These are phyloP conservation scores for Chlorophyllum brunneum DNA, from an alignment of 768 basidiomycete species.

Conservation along the genomic window DNA sequence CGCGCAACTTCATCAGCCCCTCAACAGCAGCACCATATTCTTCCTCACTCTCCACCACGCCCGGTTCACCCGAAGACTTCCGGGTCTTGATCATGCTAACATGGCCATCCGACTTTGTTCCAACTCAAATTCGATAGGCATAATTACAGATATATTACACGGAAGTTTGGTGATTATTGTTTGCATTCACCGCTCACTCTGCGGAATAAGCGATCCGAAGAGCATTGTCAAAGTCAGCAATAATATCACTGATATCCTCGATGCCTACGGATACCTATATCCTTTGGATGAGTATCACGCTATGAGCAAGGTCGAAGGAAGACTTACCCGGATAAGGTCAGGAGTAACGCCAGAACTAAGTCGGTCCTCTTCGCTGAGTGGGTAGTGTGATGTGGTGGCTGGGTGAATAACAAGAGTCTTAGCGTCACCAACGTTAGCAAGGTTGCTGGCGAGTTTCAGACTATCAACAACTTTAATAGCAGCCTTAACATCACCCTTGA, in stretches of 20 bases:
- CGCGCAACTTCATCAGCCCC: too few relatives aligned
- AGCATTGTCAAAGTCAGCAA: constrained; percentile 37
- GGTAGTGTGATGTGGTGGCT: constrained; percentile 72
- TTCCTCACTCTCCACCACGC: too few relatives aligned
- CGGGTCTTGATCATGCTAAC: too few relatives aligned
- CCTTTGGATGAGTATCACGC: background rate
- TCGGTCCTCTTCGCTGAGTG: constrained; percentile 60
- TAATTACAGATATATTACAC: too few relatives aligned
- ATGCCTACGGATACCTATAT: constrained; percentile 32
- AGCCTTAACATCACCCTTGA: constrained; percentile 49
- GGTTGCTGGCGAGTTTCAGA: constrained; percentile 65
- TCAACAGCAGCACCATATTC: too few relatives aligned
- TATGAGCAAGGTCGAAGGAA: background rate
- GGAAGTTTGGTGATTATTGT: too few relatives aligned
- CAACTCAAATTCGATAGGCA: too few relatives aligned
- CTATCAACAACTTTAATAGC: constrained; percentile 66
- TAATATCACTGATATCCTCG: constrained; percentile 39
- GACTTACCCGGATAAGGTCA: constrained; percentile 59
- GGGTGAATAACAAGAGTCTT: constrained; percentile 82
- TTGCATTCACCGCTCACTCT: too few relatives aligned
- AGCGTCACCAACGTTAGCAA: constrained; percentile 72
- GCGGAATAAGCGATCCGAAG: constrained; percentile 29
- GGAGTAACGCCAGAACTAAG: constrained; percentile 65
- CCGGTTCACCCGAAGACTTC: too few relatives aligned
- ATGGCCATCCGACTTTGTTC: too few relatives aligned